A percentile compares a stretch with the other conserved stretches of the same genome.
Evolutionary conservation across 2,329 filamentous ascomycete genomes (phyloP).

Genomic region (Chrysosporium keratinophilum): DNA sequence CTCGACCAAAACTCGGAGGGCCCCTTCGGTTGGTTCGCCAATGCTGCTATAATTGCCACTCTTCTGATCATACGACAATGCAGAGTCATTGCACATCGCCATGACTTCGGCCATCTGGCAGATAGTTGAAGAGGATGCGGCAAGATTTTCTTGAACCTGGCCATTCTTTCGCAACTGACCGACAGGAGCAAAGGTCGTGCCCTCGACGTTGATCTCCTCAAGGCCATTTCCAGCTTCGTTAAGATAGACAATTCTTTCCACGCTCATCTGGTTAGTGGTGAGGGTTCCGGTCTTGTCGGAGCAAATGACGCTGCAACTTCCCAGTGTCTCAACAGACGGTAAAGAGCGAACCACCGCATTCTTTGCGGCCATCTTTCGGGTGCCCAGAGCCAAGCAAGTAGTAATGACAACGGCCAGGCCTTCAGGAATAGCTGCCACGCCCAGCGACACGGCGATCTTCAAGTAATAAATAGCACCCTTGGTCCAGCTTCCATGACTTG

Average conservation of each 20-base stretch:
- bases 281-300: constrained; percentile 98
- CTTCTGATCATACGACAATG: constrained; percentile 69
- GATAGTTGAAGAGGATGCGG: constrained; percentile 63
- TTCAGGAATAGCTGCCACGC: constrained; percentile 94
- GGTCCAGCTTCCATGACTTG: constrained; percentile 81
- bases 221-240: constrained; percentile 61
- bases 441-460: constrained; percentile 96
- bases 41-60: constrained; percentile 66
- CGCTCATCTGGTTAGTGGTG: constrained; percentile 99
- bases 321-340: constrained; percentile 92
- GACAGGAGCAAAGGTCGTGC: constrained; percentile 80
- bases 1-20: constrained; percentile 78
- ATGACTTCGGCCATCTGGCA: constrained; percentile 62
- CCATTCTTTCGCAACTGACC: constrained; percentile 63
- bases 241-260: constrained; percentile 82
- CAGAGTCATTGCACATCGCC: constrained; percentile 79
- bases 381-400: constrained; percentile 92
- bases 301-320: constrained; percentile 98
- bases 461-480: constrained; percentile 99
- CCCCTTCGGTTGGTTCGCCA: constrained; percentile 91
- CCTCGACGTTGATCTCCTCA: constrained; percentile 80
- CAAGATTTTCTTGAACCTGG: constrained; percentile 56
- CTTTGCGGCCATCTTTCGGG: constrained; percentile 96
- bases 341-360: constrained; percentile 94
- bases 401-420: constrained; percentile 97